These are phyloP conservation scores for Myxozyma neglecta DNA, from an alignment of 805 yeast genomes.

Conservation along the genomic window DNA sequence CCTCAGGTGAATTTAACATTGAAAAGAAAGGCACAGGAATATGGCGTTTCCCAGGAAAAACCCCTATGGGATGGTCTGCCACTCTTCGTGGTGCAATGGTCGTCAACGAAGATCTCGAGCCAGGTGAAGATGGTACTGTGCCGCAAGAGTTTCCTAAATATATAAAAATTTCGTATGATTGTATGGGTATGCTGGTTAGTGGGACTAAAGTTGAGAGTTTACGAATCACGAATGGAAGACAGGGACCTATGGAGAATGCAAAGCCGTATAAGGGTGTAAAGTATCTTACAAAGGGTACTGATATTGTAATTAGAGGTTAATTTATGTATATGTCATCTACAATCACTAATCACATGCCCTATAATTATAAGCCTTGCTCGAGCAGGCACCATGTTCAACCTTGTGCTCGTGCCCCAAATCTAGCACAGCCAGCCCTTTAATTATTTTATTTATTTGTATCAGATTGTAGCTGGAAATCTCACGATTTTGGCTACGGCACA, in stretches of 20 bases:
- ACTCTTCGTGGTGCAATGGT: slow-evolving; percentile 61
- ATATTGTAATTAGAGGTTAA: slow-evolving; percentile 50
- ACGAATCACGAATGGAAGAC: slow-evolving; percentile 51
- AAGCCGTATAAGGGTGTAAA: slow-evolving; percentile 92
- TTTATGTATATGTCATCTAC: background rate
- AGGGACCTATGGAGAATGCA: slow-evolving; percentile 59
- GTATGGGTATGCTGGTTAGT: slow-evolving; percentile 73
- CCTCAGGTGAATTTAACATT: slow-evolving; percentile 74
- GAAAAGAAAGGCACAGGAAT: slow-evolving; percentile 54
- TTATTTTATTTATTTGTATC: too few species aligned
- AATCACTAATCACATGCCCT: background rate
- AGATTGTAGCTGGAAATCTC: too few species aligned
- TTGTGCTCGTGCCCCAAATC: too few species aligned
- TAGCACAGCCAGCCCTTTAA: too few species aligned
- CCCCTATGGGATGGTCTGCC: slow-evolving; percentile 66
- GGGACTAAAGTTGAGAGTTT: slow-evolving; percentile 69
- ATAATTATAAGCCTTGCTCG: too few species aligned
- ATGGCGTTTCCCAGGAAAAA: slow-evolving; percentile 65
- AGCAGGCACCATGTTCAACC: too few species aligned
- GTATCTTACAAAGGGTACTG: slow-evolving; percentile 66
- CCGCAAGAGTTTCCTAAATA: slow-evolving; percentile 45
- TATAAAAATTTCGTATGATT: slow-evolving; percentile 53
- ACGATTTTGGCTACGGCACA: too few species aligned
- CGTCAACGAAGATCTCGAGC: slow-evolving; percentile 35
- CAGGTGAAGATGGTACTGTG: slow-evolving; percentile 27